Conservation (phyloP, 2,329 filamentous ascomycete species). For the Exutisphaerella laricina region DNA sequence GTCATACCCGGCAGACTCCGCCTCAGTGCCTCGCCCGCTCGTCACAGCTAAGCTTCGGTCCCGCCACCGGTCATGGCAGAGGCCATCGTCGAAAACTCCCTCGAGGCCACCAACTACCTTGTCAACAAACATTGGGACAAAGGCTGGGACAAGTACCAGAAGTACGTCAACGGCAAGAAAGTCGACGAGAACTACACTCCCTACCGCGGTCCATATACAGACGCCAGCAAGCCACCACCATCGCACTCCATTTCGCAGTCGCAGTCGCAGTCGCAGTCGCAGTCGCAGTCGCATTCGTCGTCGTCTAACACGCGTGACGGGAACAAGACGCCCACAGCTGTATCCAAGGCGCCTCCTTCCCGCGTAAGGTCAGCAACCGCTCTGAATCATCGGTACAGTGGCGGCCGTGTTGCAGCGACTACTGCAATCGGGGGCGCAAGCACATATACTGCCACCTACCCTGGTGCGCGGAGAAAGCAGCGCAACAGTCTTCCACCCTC, state of each 20-base stretch:
- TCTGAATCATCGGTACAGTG: constrained; percentile 1
- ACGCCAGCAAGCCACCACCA: constrained; percentile 3
- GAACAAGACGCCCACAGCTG: constrained; percentile 4
- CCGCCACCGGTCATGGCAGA: constrained; percentile 15
- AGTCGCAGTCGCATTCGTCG: constrained; percentile 5
- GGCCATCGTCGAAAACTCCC: constrained; percentile 26
- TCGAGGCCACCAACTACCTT: constrained; percentile 22
- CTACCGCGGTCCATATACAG: constrained; percentile 3
- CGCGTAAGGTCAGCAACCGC: constrained; percentile 15
- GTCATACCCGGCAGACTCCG: constrained; percentile 3
- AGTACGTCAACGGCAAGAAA: constrained; percentile 19
- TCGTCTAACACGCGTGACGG: constrained; percentile 9
- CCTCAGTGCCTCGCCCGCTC: constrained; percentile 1
- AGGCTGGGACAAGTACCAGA: constrained; percentile 22
- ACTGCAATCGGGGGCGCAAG: constrained; percentile 5
- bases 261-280: constrained; percentile 3
- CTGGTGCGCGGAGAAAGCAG: constrained; percentile 17
- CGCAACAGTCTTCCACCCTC: constrained; percentile 16
- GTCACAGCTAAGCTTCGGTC: neutral
- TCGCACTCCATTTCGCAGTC: too few relatives aligned
- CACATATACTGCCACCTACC: constrained; percentile 5
- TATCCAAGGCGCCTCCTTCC: constrained; percentile 7
- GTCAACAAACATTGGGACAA: constrained; percentile 26
- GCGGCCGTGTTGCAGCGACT: constrained; percentile 5
- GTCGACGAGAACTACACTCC: constrained; percentile 13